phyloP scores from a whole-genome alignment of 805 yeast genomes.

The Torulaspora gathmanii region DNA sequence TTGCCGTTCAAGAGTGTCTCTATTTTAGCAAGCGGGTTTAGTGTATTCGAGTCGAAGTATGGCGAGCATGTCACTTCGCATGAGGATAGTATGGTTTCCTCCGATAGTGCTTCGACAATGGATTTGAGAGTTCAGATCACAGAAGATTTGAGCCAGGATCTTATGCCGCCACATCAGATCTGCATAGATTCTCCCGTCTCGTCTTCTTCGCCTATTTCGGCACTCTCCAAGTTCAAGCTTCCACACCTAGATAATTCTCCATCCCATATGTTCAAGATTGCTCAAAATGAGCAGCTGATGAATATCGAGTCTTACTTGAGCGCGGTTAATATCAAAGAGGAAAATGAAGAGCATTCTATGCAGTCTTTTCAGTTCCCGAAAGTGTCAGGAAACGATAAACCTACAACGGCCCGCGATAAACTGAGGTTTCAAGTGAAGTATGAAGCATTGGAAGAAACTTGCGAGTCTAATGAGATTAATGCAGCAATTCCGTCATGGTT shows the following conservation, averaged over 20 bases:
- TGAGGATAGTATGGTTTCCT: conserved; percentile 2
- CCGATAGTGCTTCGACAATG: not conserved
- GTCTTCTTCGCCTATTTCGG: conserved; percentile 33
- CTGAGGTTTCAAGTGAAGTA: conserved; percentile 27
- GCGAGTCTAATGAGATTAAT: conserved; percentile 19
- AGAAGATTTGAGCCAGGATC: not conserved
- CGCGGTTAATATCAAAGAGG: conserved; percentile 33
- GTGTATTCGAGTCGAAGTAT: conserved; percentile 17
- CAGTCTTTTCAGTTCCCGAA: conserved; percentile 12
- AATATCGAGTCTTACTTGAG: conserved; percentile 30
- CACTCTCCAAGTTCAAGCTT: conserved; percentile 31
- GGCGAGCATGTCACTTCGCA: conserved; percentile 14
- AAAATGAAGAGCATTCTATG: conserved; percentile 14
- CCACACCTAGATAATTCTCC: conserved; percentile 23
- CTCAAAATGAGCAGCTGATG: conserved; percentile 32
- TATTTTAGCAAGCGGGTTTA: conserved; percentile 24
- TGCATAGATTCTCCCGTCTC: conserved; percentile 27
- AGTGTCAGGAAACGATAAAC: not conserved
- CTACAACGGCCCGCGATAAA: conserved; percentile 12
- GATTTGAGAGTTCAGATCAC: conserved; percentile 9
- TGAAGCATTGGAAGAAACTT: conserved; percentile 13
- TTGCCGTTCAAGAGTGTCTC: conserved; percentile 8
- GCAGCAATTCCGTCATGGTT: conserved; percentile 54
- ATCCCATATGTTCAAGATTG: conserved; percentile 22
- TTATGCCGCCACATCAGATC: conserved; percentile 1